Evolutionary conservation across 805 yeast genomes (phyloP).

Genomic region (Barnettozyma populi): DNA sequence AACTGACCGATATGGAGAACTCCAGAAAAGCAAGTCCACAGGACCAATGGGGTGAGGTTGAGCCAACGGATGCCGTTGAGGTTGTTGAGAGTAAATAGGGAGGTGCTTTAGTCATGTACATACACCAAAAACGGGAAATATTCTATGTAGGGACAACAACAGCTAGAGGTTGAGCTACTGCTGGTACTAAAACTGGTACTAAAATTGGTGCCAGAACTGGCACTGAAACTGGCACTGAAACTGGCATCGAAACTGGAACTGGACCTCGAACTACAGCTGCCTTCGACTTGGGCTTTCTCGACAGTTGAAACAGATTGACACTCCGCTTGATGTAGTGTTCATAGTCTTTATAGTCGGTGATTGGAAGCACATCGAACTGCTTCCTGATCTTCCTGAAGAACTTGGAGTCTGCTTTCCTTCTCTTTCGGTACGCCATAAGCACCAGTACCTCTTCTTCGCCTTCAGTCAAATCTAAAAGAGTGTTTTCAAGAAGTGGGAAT

Average conservation of each 20-base stretch:
- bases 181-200: no score
- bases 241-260: no score
- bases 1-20: conserved; percentile 38
- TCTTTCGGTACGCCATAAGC: conserved; percentile 47
- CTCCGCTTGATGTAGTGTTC: conserved; percentile 33
- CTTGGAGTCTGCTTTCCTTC: conserved; percentile 39
- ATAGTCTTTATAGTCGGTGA: conserved; percentile 30
- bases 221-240: no score
- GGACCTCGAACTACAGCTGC: no score
- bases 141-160: conserved; percentile 11
- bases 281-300: conserved; percentile 16
- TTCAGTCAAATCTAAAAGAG: conserved; percentile 38
- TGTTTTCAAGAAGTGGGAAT: conserved; percentile 45
- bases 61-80: not conserved
- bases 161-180: not conserved
- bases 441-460: conserved; percentile 36
- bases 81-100: not conserved
- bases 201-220: no score
- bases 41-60: conserved; percentile 3
- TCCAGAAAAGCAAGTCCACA: conserved; percentile 17
- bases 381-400: conserved; percentile 30
- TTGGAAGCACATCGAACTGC: conserved; percentile 27
- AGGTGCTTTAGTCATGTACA: not conserved
- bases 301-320: conserved; percentile 37
- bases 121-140: not conserved